Percentiles rank a stretch among this genome's conserved stretches.
phyloP scores from a whole-genome alignment of 2,329 filamentous ascomycete genomes.

The Fusarium bactridioides region DNA sequence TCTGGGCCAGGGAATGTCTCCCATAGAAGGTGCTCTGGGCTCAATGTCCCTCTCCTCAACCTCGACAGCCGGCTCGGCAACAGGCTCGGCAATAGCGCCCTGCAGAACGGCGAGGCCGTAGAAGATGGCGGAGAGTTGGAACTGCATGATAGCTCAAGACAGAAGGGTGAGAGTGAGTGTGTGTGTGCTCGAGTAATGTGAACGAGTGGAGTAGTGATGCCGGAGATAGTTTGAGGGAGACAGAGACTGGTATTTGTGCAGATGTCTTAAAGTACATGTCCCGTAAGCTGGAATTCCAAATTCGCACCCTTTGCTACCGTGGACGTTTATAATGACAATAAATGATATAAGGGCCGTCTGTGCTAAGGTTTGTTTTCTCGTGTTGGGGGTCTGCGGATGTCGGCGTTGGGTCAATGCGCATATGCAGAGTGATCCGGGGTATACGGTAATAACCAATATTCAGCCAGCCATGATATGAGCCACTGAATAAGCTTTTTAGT shows the following conservation, averaged over 20 bases:
- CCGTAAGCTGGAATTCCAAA: background rate
- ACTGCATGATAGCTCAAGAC: background rate
- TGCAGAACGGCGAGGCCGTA: background rate
- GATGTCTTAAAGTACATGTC: background rate
- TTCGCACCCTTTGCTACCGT: background rate
- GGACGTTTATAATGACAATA: background rate
- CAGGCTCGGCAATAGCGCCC: background rate
- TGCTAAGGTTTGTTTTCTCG: background rate
- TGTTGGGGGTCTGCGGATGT: background rate
- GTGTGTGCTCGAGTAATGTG: background rate
- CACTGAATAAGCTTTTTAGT: background rate
- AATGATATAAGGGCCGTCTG: background rate
- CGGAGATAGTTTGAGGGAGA: background rate
- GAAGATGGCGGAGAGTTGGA: background rate
- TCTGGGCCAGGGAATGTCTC: background rate
- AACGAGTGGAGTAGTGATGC: background rate
- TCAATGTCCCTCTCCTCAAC: background rate
- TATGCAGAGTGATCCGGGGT: background rate
- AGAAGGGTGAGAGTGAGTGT: background rate
- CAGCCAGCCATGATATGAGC: background rate
- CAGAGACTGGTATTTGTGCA: background rate
- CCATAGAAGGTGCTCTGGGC: background rate
- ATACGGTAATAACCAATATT: background rate
- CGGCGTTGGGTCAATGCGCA: background rate
- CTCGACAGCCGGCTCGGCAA: background rate